Evolutionary conservation across 176 grass and related monocot genomes (phyloP).

Genomic region (Lolium multiflorum): DNA sequence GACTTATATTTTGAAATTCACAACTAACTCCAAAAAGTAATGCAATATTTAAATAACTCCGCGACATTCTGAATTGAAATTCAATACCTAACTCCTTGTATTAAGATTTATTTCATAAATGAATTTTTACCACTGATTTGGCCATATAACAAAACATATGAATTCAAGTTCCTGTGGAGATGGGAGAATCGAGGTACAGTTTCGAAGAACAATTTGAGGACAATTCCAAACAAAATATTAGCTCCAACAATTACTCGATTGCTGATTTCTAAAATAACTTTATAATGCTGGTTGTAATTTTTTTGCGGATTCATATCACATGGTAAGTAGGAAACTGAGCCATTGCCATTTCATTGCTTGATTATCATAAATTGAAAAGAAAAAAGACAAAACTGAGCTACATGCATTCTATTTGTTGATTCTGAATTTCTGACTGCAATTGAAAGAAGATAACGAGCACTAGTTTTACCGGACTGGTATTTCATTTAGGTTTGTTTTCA

Average conservation of each 20-base stretch:
- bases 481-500: neutral
- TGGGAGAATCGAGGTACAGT: neutral
- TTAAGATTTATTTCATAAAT: neutral
- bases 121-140: neutral
- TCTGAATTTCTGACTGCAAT: neutral
- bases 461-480: slow-evolving; percentile 5
- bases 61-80: neutral
- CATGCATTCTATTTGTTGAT: neutral
- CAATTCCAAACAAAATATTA: neutral
- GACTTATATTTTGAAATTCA: slow-evolving; percentile 15
- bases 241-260: neutral
- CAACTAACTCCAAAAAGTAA: slow-evolving; percentile 8
- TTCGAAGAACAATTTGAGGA: neutral
- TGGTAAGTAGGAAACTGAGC: neutral
- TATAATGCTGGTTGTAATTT: neutral
- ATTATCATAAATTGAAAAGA: neutral
- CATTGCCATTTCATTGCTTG: neutral
- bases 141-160: neutral
- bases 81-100: neutral
- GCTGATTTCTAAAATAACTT: neutral
- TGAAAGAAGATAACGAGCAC: neutral
- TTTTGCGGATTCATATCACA: neutral
- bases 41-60: neutral
- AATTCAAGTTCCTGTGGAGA: slow-evolving; percentile 1
- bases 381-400: neutral